Conservation (phyloP, 75 land plant species). For the Pinus taeda region DNA sequence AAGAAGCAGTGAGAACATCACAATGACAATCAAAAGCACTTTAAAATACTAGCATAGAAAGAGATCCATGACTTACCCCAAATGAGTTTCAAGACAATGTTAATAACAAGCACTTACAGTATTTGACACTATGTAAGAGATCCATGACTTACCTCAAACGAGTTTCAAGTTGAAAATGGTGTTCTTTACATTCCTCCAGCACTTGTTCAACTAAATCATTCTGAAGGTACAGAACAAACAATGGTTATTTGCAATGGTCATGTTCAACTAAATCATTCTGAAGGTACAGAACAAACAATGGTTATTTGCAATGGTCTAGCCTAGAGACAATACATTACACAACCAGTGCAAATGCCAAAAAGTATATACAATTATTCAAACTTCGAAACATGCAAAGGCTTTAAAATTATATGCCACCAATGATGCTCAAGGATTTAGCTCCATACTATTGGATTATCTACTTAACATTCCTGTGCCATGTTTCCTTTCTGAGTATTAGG, state of each 20-base stretch:
- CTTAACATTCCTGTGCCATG: no score
- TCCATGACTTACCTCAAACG: constrained; percentile 57
- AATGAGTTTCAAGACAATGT: constrained; percentile 46
- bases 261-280: constrained; percentile 76
- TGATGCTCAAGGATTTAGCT: neutral
- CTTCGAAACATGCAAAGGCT: neutral
- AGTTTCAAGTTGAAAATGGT: constrained; percentile 60
- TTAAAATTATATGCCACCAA: neutral
- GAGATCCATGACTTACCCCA: constrained; percentile 44
- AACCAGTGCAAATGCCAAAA: neutral
- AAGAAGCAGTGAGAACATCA: no score
- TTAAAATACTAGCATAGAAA: neutral
- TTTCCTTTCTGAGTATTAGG: neutral
- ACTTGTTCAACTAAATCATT: constrained; percentile 72
- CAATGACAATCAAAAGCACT: neutral
- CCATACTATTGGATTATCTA: neutral
- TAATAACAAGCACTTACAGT: neutral
- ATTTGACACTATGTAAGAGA: neutral
- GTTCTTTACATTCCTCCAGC: constrained; percentile 63
- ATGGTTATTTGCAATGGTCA: no score
- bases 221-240: constrained; percentile 24
- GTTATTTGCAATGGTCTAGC: neutral
- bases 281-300: constrained; percentile 5
- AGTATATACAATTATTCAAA: neutral
- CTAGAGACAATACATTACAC: neutral